A percentile compares a stretch with the other conserved stretches of the same genome.
phyloP scores from a whole-genome alignment of 805 yeast genomes.

The Candida khao-thaluensis region DNA sequence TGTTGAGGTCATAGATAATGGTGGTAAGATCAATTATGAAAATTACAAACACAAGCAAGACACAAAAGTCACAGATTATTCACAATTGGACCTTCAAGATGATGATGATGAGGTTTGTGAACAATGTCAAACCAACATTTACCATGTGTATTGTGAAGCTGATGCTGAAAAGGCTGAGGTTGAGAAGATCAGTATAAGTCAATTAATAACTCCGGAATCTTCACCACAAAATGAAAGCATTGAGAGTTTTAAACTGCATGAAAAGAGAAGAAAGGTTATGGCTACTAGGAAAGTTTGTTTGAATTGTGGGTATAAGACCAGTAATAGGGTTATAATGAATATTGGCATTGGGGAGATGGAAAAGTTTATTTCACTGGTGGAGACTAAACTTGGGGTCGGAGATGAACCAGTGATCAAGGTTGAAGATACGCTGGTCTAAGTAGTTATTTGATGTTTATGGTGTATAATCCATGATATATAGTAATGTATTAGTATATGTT shows the following conservation, averaged over 20 bases:
- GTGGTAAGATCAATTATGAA: slow-evolving; percentile 9
- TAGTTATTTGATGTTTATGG: too few relatives aligned
- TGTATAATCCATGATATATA: too few relatives aligned
- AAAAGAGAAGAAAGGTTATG: slow-evolving; percentile 7
- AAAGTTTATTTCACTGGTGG: slow-evolving; percentile 5
- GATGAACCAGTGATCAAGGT: too few relatives aligned
- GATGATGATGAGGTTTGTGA: slow-evolving; percentile 46
- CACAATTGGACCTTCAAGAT: slow-evolving; percentile 26
- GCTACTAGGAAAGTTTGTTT: slow-evolving; percentile 2
- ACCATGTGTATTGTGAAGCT: slow-evolving; percentile 47
- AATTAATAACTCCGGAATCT: slow-evolving; percentile 38
- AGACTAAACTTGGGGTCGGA: too few relatives aligned
- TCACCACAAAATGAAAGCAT: slow-evolving; percentile 29
- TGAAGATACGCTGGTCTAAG: too few relatives aligned
- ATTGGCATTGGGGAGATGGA: slow-evolving; percentile 12
- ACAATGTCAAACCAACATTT: slow-evolving; percentile 48
- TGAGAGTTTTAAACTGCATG: slow-evolving; percentile 4
- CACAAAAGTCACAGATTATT: slow-evolving; percentile 2
- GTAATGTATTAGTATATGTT: too few relatives aligned
- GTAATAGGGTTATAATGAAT: slow-evolving; percentile 5
- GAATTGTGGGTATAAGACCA: slow-evolving; percentile 1
- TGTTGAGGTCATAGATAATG: slow-evolving; percentile 7
- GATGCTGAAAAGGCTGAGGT: slow-evolving; percentile 17
- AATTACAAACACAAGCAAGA: slow-evolving; percentile 6
- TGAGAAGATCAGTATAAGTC: slow-evolving; percentile 19